Evolutionary conservation across 208 protist species (phyloP).

Genomic region (Crithidia thermophila): DNA sequence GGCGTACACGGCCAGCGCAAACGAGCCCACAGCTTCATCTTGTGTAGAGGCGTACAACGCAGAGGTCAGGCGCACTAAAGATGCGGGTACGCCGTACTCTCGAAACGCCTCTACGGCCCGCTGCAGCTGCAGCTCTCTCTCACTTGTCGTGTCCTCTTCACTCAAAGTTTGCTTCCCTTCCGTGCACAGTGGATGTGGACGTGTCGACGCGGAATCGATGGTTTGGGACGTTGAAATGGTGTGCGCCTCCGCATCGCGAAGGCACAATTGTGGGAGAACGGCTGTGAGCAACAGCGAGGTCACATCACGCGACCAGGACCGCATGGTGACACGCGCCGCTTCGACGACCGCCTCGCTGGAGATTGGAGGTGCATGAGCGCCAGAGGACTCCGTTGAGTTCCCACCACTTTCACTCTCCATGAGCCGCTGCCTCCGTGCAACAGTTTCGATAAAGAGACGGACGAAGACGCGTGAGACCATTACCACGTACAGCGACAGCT

Average conservation of each 20-base stretch:
- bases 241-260: constrained; percentile 19
- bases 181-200: too few relatives aligned
- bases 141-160: too few relatives aligned
- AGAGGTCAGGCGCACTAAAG: constrained; percentile 8
- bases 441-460: constrained; percentile 20
- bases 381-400: too few relatives aligned
- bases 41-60: constrained; percentile 12
- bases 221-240: constrained; percentile 19
- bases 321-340: constrained; percentile 27
- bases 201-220: too few relatives aligned
- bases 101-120: neutral
- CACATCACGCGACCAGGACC: constrained; percentile 51
- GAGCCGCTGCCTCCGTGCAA: constrained; percentile 12
- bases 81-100: constrained; percentile 6
- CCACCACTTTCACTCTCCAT: neutral
- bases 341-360: neutral
- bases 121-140: neutral
- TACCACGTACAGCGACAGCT: constrained; percentile 19
- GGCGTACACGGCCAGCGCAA: constrained; percentile 24
- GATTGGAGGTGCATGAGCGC: too few relatives aligned
- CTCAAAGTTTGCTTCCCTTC: too few relatives aligned
- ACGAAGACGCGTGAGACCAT: constrained; percentile 11
- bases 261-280: constrained; percentile 30
- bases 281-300: constrained; percentile 9
- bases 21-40: neutral